Conservation (phyloP, 495 filamentous ascomycete species). For the Daldinia decipiens region DNA sequence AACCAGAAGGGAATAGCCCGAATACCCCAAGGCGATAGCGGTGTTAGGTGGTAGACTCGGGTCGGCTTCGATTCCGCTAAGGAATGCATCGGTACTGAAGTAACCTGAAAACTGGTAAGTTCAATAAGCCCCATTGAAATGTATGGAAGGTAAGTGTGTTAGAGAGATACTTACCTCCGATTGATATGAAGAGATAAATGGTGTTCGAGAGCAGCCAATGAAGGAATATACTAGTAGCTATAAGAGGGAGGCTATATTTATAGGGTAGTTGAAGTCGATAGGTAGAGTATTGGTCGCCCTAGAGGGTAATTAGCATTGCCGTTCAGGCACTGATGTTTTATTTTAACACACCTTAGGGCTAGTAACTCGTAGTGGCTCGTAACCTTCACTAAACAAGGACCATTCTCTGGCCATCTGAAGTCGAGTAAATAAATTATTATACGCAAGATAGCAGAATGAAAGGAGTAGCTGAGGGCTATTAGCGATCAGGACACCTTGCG, state of each 20-base stretch:
- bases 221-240: conserved; percentile 28
- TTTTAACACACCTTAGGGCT: conserved; percentile 42
- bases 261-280: conserved; percentile 50
- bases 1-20: conserved; percentile 25
- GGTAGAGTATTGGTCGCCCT: conserved; percentile 52
- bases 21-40: conserved; percentile 33
- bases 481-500: conserved; percentile 46
- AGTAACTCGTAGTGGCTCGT: conserved; percentile 60
- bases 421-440: conserved; percentile 43
- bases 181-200: conserved; percentile 32
- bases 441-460: conserved; percentile 55
- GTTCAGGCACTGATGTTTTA: not conserved
- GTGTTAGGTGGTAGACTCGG: conserved; percentile 34
- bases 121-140: not conserved
- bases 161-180: conserved; percentile 19
- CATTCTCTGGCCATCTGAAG: conserved; percentile 43
- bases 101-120: conserved; percentile 24
- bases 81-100: conserved; percentile 19
- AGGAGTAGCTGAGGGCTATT: conserved; percentile 58
- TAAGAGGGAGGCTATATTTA: conserved; percentile 43
- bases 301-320: not conserved
- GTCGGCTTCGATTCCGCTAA: not conserved
- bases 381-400: conserved; percentile 34
- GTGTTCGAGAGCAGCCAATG: conserved; percentile 43
- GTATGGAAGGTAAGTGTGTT: not conserved